phyloP scores from a whole-genome alignment of 2,329 filamentous ascomycete species.

The Cadophora luteo-olivacea region DNA sequence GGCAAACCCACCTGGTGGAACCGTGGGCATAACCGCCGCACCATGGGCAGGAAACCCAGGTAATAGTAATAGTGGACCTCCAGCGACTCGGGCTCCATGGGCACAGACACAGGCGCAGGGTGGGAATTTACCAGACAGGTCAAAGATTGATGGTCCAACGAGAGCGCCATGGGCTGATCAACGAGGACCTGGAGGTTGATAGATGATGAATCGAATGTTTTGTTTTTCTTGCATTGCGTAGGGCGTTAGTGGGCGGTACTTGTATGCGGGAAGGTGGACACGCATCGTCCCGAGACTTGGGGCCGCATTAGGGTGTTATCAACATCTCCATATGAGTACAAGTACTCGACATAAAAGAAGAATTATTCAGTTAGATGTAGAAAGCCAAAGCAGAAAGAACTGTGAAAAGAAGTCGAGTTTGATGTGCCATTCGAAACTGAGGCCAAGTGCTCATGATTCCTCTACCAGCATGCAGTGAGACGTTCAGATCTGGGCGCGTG shows the following conservation, averaged over 20 bases:
- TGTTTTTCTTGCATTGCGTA: slow-evolving; percentile 3
- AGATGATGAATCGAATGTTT: neutral
- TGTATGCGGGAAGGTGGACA: slow-evolving; percentile 10
- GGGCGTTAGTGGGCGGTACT: slow-evolving; percentile 15
- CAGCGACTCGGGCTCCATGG: slow-evolving; percentile 40
- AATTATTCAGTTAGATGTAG: neutral
- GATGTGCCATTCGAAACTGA: slow-evolving; percentile 1
- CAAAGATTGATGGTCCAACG: slow-evolving; percentile 40
- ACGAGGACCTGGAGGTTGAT: slow-evolving; percentile 15
- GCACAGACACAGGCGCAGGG: slow-evolving; percentile 21
- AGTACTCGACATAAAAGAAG: neutral
- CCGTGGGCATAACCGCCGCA: slow-evolving; percentile 39
- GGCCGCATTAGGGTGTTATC: neutral
- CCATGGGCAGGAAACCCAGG: slow-evolving; percentile 21
- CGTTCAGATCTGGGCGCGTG: slow-evolving; percentile 3
- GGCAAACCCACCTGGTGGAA: slow-evolving; percentile 31
- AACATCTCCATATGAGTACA: neutral
- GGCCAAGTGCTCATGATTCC: neutral
- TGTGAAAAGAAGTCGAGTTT: neutral
- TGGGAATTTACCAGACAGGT: neutral
- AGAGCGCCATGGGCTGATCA: slow-evolving; percentile 48
- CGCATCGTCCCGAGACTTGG: slow-evolving; percentile 11
- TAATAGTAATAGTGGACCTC: slow-evolving; percentile 26
- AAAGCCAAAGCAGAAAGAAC: neutral
- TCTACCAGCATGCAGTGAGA: neutral